A percentile compares a stretch with the other conserved stretches of the same genome.
Conservation (phyloP, 2,329 filamentous ascomycete genomes). For the Aspergillus quadricinctus region DNA sequence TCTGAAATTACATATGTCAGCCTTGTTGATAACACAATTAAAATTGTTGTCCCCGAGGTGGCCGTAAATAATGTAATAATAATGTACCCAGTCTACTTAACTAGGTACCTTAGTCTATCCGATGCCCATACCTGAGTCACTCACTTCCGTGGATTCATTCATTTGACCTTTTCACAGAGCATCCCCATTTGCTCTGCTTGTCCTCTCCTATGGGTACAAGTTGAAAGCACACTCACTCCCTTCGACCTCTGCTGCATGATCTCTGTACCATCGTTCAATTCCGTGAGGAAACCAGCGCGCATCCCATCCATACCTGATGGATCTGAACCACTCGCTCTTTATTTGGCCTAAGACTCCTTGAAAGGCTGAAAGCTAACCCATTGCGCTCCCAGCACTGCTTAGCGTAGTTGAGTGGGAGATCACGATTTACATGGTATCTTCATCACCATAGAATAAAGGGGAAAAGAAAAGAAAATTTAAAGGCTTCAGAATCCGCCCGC, state of each 20-base stretch:
- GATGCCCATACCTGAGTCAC: background rate
- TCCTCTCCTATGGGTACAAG: background rate
- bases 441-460: background rate
- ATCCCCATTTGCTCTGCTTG: background rate
- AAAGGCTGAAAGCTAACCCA: background rate
- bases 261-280: background rate
- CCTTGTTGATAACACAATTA: background rate
- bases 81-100: background rate
- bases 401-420: background rate
- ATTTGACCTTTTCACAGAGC: background rate
- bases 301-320: conserved; percentile 6
- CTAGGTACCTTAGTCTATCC: background rate
- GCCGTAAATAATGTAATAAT: no score
- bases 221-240: background rate
- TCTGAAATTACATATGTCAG: background rate
- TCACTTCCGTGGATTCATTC: background rate
- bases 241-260: background rate
- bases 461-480: background rate
- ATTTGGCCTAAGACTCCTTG: background rate
- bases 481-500: background rate
- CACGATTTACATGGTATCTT: background rate
- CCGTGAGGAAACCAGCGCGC: background rate
- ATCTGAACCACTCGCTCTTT: conserved; percentile 2
- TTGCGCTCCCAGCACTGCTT: background rate
- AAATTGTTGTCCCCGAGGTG: background rate